A percentile compares a stretch with the other conserved stretches of the same genome.
phyloP scores from a whole-genome alignment of 106 monocot species.

The Dendrobium catenatum region DNA sequence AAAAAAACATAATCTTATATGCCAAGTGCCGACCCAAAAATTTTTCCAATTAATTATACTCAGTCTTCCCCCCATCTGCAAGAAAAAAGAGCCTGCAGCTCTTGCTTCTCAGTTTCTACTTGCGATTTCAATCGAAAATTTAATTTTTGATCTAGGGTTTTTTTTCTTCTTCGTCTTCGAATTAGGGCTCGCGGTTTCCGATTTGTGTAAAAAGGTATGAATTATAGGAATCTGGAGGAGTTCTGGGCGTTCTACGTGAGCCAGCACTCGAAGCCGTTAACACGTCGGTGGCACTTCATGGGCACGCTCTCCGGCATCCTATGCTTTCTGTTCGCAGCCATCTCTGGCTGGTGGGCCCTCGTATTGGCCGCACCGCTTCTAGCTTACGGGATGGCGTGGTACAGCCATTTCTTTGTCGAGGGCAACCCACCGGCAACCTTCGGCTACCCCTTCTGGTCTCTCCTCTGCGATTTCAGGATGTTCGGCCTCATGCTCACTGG shows the following conservation, averaged over 20 bases:
- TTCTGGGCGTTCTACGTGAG: slow-evolving; percentile 9
- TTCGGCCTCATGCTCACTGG: slow-evolving; percentile 77
- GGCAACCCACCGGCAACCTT: slow-evolving; percentile 60
- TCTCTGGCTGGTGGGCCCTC: slow-evolving; percentile 23
- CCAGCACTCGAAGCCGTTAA: slow-evolving; percentile 34
- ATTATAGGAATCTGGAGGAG: slow-evolving; percentile 3
- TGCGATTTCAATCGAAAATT: too few species aligned
- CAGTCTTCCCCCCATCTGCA: too few species aligned
- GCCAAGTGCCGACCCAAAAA: too few species aligned
- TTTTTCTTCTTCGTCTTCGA: background rate
- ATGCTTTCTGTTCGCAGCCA: slow-evolving; percentile 27
- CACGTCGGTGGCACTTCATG: slow-evolving; percentile 72
- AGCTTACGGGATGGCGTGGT: slow-evolving; percentile 67
- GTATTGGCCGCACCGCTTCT: slow-evolving; percentile 37
- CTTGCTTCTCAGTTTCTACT: too few species aligned
- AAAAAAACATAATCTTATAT: too few species aligned
- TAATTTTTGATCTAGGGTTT: background rate
- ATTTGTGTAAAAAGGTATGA: background rate
- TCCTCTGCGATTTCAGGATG: slow-evolving; percentile 74
- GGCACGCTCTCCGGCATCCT: slow-evolving; percentile 45
- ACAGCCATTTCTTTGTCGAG: slow-evolving; percentile 85
- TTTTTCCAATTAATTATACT: too few species aligned
- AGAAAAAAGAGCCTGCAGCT: too few species aligned
- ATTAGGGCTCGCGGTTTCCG: background rate
- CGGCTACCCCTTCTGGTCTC: slow-evolving; percentile 68